A percentile compares a stretch with the other conserved stretches of the same genome.
Conservation (phyloP, 495 filamentous ascomycete genomes). For the Aspergillus affinis region DNA sequence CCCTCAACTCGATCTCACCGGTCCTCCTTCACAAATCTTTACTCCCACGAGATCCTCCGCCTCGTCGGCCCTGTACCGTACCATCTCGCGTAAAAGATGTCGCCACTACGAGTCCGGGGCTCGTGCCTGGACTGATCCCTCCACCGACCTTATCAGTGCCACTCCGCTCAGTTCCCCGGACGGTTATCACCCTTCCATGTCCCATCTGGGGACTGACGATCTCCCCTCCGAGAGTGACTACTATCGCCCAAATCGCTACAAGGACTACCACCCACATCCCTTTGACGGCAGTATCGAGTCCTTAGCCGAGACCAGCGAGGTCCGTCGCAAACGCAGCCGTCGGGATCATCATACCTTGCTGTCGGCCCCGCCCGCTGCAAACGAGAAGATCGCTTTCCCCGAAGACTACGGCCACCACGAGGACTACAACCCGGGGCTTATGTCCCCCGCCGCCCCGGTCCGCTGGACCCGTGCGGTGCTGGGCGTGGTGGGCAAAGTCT, state of each 20-base stretch:
- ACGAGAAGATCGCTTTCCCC: slow-evolving; percentile 25
- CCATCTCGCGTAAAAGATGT: slow-evolving; percentile 50
- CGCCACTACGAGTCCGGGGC: slow-evolving; percentile 34
- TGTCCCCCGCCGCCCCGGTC: slow-evolving; percentile 18
- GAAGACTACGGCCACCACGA: slow-evolving; percentile 18
- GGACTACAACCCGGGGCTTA: background rate
- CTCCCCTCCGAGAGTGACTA: slow-evolving; percentile 42
- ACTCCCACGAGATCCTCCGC: slow-evolving; percentile 65
- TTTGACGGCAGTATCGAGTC: slow-evolving; percentile 36
- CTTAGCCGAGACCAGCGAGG: slow-evolving; percentile 22
- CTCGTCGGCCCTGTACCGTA: slow-evolving; percentile 58
- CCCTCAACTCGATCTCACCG: slow-evolving; percentile 54
- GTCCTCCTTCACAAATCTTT: slow-evolving; percentile 61
- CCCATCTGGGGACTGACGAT: slow-evolving; percentile 49
- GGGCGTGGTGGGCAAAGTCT: slow-evolving; percentile 71
- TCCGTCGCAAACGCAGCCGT: slow-evolving; percentile 42
- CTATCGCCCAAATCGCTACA: slow-evolving; percentile 42
- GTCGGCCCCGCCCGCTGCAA: slow-evolving; percentile 19
- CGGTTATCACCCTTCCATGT: slow-evolving; percentile 37
- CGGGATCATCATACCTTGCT: slow-evolving; percentile 34
- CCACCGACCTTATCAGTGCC: slow-evolving; percentile 25
- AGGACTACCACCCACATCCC: slow-evolving; percentile 37
- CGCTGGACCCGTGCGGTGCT: slow-evolving; percentile 51
- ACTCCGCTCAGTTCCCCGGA: slow-evolving; percentile 53
- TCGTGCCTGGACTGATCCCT: slow-evolving; percentile 27